Evolutionary conservation across 1,139 yeast species (phyloP).

Genomic region (Suhomyces yuchorum): DNA sequence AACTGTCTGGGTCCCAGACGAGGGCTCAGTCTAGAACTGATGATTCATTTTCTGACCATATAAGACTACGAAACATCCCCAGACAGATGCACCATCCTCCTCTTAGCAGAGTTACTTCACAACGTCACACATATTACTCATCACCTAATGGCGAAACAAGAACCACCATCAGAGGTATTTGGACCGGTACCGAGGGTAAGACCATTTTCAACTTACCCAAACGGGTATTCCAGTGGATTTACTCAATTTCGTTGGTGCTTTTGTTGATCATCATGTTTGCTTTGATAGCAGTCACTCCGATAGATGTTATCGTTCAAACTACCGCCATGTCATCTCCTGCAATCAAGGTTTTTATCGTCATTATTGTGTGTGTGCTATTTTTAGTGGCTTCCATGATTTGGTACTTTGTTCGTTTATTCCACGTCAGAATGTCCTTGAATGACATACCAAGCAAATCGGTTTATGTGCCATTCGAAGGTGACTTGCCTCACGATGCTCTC

Average conservation of each 20-base stretch:
- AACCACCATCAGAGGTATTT: constrained; percentile 10
- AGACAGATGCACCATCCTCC: neutral
- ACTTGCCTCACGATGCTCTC: constrained; percentile 57
- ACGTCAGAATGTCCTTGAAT: constrained; percentile 58
- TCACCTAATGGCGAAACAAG: neutral
- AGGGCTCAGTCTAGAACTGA: neutral
- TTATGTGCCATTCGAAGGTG: constrained; percentile 70
- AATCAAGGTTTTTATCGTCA: constrained; percentile 72
- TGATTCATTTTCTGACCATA: constrained; percentile 5
- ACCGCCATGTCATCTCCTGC: constrained; percentile 54
- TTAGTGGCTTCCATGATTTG: constrained; percentile 51
- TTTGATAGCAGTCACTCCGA: constrained; percentile 66
- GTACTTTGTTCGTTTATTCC: constrained; percentile 56
- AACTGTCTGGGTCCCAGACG: constrained; percentile 1
- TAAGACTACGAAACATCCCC: constrained; percentile 6
- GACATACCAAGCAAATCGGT: constrained; percentile 69
- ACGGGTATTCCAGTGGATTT: constrained; percentile 51
- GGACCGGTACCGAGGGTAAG: constrained; percentile 12
- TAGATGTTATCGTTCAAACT: constrained; percentile 76
- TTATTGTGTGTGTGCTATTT: constrained; percentile 68
- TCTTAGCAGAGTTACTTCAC: neutral
- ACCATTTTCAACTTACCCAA: constrained; percentile 33
- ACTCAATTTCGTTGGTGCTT: constrained; percentile 56
- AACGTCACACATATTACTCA: neutral
- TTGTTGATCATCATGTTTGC: constrained; percentile 45